Evolutionary conservation across 257 asterid species (phyloP), one percentile per base, ranked within the genome.

Genomic region (Marsdenia floribunda): DNA sequence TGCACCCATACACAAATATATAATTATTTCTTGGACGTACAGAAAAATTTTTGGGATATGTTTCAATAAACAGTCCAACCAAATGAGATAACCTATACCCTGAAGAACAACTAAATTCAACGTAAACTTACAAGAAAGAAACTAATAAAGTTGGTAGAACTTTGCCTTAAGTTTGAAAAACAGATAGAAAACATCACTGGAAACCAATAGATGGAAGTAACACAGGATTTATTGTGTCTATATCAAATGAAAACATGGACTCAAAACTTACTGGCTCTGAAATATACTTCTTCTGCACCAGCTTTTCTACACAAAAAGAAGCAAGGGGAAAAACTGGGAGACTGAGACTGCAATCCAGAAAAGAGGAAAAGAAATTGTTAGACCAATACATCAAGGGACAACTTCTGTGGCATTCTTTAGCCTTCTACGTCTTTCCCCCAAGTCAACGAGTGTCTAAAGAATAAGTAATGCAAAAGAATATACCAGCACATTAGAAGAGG

Each of bases 401-500:
- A 65, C 1, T 3, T 5, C 2, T 15, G 24, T 14, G 7, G 1
- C 21, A 24, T 53, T 26, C 46, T 26, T 9, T 9, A 7, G 2
- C 69, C 26, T 15, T 66, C 44, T 42, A 72, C 11, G 37, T 10
- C 68, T 38, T 67, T 8, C 13, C 22, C 68, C 26, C 16, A 22
- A 35, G 8, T 14, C 0, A 40, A 50, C 47, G 29, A 72, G 12
- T 21, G 5, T 14, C 44, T n/a, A 70, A 10, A 26, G 46, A 18
- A 68, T 68, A 29, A 71, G 72, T 37, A 73, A 35, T 24, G 13
- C 29, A 61, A 72, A 9, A 44, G 70, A 57, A 63, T 61, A 79
- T 92, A 95, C 99, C 99, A 92, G 86, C 99, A 90, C 96, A 95
- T 88, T 29, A 92, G 84, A 74, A 90, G 87, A 24, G 99, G 99